A percentile compares a stretch with the other conserved stretches of the same genome.
Conservation (phyloP, 495 filamentous ascomycete species). For the Xylaria nigripes region DNA sequence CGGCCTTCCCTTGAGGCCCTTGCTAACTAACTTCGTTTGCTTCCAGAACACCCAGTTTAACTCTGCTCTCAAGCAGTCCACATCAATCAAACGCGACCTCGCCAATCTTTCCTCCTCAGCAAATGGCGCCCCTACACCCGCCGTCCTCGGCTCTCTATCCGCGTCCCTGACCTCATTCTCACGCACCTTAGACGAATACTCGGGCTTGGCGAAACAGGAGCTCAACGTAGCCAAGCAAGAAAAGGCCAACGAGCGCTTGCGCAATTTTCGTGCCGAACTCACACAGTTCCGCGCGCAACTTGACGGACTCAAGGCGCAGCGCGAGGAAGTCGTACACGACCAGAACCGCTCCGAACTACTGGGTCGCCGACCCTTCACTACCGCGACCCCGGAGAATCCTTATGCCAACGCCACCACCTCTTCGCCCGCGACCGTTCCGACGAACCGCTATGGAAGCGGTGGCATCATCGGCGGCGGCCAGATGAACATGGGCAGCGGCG, state of each 20-base stretch:
- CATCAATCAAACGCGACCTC: slow-evolving; percentile 77
- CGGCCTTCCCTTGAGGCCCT: no score
- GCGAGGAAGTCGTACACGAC: slow-evolving; percentile 66
- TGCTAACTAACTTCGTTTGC: neutral
- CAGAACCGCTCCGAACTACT: slow-evolving; percentile 76
- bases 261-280: slow-evolving; percentile 78
- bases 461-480: slow-evolving; percentile 35
- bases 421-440: slow-evolving; percentile 15
- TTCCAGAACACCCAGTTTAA: slow-evolving; percentile 87
- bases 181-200: slow-evolving; percentile 91
- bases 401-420: slow-evolving; percentile 53
- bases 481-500: slow-evolving; percentile 46
- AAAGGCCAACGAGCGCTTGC: slow-evolving; percentile 79
- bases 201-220: slow-evolving; percentile 74
- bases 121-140: slow-evolving; percentile 25
- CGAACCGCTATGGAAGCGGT: slow-evolving; percentile 25
- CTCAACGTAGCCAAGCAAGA: slow-evolving; percentile 78
- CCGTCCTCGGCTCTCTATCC: slow-evolving; percentile 44
- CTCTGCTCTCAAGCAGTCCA: slow-evolving; percentile 87
- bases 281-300: slow-evolving; percentile 69
- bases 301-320: slow-evolving; percentile 62
- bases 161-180: slow-evolving; percentile 82
- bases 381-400: slow-evolving; percentile 89
- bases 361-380: slow-evolving; percentile 78
- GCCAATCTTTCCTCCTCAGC: slow-evolving; percentile 61